phyloP scores from a whole-genome alignment of 2,329 filamentous ascomycete species.

The Phyllosticta citriasiana region DNA sequence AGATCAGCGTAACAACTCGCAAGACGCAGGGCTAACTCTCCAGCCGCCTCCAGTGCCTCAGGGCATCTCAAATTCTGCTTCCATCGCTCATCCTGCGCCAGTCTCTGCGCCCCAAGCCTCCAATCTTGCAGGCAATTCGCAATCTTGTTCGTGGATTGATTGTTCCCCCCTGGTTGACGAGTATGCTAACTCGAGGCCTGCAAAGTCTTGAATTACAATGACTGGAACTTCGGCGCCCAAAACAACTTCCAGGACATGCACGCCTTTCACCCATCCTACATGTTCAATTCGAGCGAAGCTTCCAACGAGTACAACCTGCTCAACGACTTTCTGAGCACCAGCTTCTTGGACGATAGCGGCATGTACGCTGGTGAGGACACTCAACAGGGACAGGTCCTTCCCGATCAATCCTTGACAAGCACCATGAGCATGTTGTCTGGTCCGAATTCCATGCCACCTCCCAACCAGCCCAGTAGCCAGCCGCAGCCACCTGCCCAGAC shows the following conservation, averaged over 20 bases:
- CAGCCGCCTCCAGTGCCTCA: conserved; percentile 25
- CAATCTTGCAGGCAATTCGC: conserved; percentile 53
- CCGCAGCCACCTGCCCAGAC: conserved; percentile 34
- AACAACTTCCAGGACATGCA: conserved; percentile 92
- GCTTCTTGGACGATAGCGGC: conserved; percentile 62
- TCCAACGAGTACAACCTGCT: conserved; percentile 94
- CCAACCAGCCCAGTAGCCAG: conserved; percentile 36
- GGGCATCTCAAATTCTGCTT: conserved; percentile 36
- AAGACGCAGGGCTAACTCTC: conserved; percentile 30
- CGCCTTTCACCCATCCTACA: conserved; percentile 84
- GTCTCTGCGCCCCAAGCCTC: conserved; percentile 57
- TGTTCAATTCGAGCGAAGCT: conserved; percentile 89
- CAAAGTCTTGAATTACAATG: conserved; percentile 71
- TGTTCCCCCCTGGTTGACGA: conserved; percentile 16
- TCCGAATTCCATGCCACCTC: conserved; percentile 20
- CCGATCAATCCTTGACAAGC: conserved; percentile 45
- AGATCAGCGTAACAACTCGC: conserved; percentile 20
- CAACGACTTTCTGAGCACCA: conserved; percentile 92
- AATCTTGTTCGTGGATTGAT: conserved; percentile 56
- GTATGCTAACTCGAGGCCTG: conserved; percentile 15
- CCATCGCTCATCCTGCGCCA: conserved; percentile 62
- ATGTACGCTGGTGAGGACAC: conserved; percentile 31
- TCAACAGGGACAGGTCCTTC: conserved; percentile 43
- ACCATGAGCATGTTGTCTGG: conserved; percentile 31
- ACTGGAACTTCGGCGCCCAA: conserved; percentile 62